These are phyloP conservation scores for Venturiaceae sp. DNA, from an alignment of 2,329 filamentous ascomycete genomes.

Conservation along the genomic window DNA sequence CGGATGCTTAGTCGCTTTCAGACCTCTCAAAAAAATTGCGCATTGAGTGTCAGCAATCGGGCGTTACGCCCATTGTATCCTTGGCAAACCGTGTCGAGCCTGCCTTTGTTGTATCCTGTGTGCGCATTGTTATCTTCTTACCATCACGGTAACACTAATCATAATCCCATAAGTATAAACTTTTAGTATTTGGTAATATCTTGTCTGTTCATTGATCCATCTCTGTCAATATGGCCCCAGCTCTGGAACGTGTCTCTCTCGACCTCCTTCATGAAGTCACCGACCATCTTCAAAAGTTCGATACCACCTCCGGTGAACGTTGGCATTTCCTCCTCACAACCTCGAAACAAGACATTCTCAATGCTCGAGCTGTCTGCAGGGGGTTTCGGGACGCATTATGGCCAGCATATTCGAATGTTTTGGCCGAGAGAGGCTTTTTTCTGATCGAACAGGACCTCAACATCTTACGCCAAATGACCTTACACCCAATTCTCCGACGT, in stretches of 20 bases:
- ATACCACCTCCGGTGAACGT: neutral
- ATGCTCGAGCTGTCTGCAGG: neutral
- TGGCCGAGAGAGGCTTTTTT: conserved; percentile 1
- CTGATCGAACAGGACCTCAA: neutral
- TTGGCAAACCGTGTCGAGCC: neutral
- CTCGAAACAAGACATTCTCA: neutral
- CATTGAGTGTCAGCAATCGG: too few species aligned
- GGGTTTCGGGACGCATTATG: conserved; percentile 5
- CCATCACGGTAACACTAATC: neutral
- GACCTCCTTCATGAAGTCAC: neutral
- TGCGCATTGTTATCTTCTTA: neutral
- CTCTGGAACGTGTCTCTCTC: neutral
- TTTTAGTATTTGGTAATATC: neutral
- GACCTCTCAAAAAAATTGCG: too few species aligned
- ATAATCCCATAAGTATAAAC: neutral
- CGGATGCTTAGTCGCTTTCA: too few species aligned
- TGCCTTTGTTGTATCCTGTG: neutral
- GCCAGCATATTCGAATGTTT: neutral
- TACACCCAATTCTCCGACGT: neutral
- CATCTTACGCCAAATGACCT: neutral
- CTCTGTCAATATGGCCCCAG: neutral
- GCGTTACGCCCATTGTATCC: too few species aligned
- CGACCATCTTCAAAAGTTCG: neutral
- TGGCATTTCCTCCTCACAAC: neutral
- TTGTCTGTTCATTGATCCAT: neutral